phyloP scores from a whole-genome alignment of 2,329 filamentous ascomycete genomes.

The Bipolaris cookei region DNA sequence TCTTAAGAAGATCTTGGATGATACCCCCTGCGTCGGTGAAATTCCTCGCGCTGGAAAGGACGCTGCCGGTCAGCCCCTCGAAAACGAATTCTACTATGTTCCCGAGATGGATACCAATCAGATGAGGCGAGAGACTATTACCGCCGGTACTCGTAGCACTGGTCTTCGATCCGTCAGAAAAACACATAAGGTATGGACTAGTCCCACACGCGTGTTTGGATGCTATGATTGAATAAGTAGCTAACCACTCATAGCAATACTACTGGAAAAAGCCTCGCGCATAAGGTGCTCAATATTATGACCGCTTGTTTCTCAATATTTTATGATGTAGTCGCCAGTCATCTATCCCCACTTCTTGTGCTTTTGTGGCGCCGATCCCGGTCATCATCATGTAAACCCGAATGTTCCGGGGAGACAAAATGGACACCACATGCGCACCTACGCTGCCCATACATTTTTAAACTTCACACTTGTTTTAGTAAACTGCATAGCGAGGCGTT shows the following conservation, averaged over 20 bases:
- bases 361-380: background rate
- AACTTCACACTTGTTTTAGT: slow-evolving; percentile 14
- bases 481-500: slow-evolving; percentile 49
- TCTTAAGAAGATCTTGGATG: slow-evolving; percentile 74
- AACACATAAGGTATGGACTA: slow-evolving; percentile 83
- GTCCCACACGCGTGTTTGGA: background rate
- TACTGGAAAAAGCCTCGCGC: slow-evolving; percentile 69
- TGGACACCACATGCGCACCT: background rate
- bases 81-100: slow-evolving; percentile 97
- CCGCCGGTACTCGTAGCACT: slow-evolving; percentile 84
- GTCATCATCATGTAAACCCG: background rate
- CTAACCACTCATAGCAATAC: slow-evolving; percentile 64
- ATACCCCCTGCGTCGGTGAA: slow-evolving; percentile 80
- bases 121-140: slow-evolving; percentile 79
- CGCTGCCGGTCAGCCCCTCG: slow-evolving; percentile 87
- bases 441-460: background rate
- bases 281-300: slow-evolving; percentile 17
- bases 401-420: too few relatives aligned
- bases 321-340: background rate
- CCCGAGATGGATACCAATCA: slow-evolving; percentile 84
- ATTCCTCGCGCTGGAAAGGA: slow-evolving; percentile 93
- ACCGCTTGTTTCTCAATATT: background rate
- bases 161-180: slow-evolving; percentile 89
- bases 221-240: background rate
- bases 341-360: background rate